phyloP scores from a whole-genome alignment of 345 rosid genomes.

The Boechera divaricarpa region DNA sequence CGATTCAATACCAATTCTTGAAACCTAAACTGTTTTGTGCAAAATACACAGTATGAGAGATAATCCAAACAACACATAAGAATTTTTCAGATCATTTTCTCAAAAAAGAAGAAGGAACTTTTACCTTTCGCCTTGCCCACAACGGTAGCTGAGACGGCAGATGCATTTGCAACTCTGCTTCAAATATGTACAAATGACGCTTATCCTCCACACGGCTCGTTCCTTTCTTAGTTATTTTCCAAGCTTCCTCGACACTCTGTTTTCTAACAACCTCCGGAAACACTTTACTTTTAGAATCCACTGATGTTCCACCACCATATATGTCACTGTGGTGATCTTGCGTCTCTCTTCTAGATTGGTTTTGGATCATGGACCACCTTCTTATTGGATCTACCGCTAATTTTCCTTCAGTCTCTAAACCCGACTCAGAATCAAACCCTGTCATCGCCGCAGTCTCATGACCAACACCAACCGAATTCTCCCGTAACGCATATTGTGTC shows the following conservation, averaged over 20 bases:
- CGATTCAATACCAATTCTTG: constrained; percentile 54
- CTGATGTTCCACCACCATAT: constrained; percentile 78
- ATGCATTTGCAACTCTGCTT: constrained; percentile 85
- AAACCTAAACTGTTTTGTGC: constrained; percentile 62
- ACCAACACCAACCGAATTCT: constrained; percentile 41
- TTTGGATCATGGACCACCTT: constrained; percentile 88
- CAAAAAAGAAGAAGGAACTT: background rate
- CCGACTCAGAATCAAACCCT: constrained; percentile 56
- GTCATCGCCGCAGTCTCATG: constrained; percentile 44
- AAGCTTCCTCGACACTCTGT: constrained; percentile 49
- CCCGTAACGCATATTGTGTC: constrained; percentile 72
- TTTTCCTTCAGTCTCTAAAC: constrained; percentile 67
- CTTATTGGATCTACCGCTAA: constrained; percentile 70
- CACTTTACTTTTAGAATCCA: constrained; percentile 64
- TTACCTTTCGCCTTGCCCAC: constrained; percentile 84
- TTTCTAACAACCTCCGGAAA: constrained; percentile 67
- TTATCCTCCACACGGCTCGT: constrained; percentile 57
- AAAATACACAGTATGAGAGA: constrained; percentile 33
- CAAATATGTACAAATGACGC: constrained; percentile 72
- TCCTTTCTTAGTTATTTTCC: constrained; percentile 41
- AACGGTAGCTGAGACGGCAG: constrained; percentile 55
- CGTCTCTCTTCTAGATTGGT: constrained; percentile 69
- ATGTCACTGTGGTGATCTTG: constrained; percentile 73
- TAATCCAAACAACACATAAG: constrained; percentile 19
- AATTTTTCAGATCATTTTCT: constrained; percentile 21